Evolutionary conservation across 1,284 basidiomycete genomes (phyloP).

Genomic region (Naganishia sp.): DNA sequence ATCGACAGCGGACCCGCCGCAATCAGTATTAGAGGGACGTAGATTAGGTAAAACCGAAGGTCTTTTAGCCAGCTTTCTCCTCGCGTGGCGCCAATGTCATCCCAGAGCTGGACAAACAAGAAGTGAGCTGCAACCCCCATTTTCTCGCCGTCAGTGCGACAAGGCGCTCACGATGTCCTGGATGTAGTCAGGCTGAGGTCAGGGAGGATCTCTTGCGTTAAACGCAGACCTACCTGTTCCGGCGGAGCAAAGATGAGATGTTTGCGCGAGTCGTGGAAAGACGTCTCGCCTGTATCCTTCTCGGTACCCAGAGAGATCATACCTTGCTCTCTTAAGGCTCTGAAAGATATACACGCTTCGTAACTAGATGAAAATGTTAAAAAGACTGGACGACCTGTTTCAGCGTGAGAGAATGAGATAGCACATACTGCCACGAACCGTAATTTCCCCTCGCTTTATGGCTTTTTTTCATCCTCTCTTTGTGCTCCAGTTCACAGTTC

Average conservation of each 20-base stretch:
- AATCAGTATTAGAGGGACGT: not conserved
- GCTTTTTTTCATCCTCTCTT: no score
- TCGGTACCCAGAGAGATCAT: not conserved
- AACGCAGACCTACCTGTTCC: not conserved
- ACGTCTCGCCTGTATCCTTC: not conserved
- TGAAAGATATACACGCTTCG: constrained; percentile 9
- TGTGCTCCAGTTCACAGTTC: no score
- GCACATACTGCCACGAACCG: no score
- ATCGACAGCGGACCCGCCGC: constrained; percentile 3
- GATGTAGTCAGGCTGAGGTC: no score
- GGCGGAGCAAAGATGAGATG: constrained; percentile 14
- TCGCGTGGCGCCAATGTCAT: not conserved
- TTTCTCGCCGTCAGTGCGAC: no score
- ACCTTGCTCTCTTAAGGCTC: not conserved
- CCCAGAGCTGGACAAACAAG: not conserved
- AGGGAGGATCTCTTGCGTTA: not conserved
- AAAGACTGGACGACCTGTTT: not conserved
- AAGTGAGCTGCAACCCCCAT: no score
- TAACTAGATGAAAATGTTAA: constrained; percentile 10
- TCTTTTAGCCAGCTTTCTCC: not conserved
- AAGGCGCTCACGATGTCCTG: constrained; percentile 7
- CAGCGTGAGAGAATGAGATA: no score
- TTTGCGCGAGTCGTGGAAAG: not conserved
- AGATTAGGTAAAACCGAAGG: constrained; percentile 1
- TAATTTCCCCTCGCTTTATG: no score